Conservation (phyloP, 208 protist species). For the Lotmaria passim region DNA sequence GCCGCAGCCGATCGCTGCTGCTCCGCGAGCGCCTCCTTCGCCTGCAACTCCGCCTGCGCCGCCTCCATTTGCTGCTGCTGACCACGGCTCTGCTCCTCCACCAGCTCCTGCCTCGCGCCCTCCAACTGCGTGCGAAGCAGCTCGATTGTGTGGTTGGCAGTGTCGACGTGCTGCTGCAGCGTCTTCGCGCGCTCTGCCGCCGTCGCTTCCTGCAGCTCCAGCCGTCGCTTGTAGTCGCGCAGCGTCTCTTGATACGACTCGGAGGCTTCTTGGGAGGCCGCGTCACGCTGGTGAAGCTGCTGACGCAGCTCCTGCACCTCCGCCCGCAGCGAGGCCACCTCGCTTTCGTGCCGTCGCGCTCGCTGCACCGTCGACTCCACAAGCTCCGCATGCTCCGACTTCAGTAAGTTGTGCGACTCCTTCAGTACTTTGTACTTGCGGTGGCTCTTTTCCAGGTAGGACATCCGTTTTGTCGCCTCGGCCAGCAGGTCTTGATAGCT, state of each 20-base stretch:
- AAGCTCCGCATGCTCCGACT: constrained; percentile 38
- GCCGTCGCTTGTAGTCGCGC: constrained; percentile 43
- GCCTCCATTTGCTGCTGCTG: constrained; percentile 54
- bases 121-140: constrained; percentile 64
- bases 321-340: constrained; percentile 21
- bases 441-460: constrained; percentile 62
- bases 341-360: constrained; percentile 34
- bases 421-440: constrained; percentile 81
- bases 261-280: constrained; percentile 41
- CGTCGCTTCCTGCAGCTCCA: constrained; percentile 41
- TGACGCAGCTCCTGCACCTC: constrained; percentile 42
- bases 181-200: constrained; percentile 34
- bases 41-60: constrained; percentile 50
- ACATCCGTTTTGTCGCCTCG: constrained; percentile 66
- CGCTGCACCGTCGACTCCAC: constrained; percentile 15
- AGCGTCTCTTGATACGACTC: constrained; percentile 45
- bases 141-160: constrained; percentile 62
- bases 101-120: constrained; percentile 48
- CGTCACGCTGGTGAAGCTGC: constrained; percentile 45
- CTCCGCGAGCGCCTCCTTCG: constrained; percentile 48
- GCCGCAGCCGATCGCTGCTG: constrained; percentile 50
- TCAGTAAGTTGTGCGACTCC: constrained; percentile 35
- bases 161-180: constrained; percentile 48
- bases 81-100: constrained; percentile 52
- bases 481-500: constrained; percentile 73